Evolutionary conservation across 805 yeast species (phyloP).

Genomic region (Kuraishia capsulata): DNA sequence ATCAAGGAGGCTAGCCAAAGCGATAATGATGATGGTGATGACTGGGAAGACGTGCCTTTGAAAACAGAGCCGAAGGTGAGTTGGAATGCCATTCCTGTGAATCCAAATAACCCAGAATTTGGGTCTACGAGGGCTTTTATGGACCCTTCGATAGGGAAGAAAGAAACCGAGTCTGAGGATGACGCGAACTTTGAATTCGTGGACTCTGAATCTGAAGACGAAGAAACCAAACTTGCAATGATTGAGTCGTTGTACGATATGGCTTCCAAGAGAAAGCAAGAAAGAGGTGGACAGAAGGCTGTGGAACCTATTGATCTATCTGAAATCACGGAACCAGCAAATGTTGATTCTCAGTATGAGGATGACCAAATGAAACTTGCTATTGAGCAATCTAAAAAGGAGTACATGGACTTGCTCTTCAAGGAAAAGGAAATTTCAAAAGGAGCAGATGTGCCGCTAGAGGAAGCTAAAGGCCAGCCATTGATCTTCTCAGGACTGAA

Average conservation of each 20-base stretch:
- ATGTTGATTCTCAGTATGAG: conserved; percentile 3
- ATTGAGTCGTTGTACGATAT: conserved; percentile 22
- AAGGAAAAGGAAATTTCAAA: conserved; percentile 14
- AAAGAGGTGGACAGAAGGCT: neutral
- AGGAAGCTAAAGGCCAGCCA: neutral
- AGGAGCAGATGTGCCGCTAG: neutral
- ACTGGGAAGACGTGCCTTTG: conserved; percentile 66
- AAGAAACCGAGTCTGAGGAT: neutral
- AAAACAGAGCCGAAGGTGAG: conserved; percentile 18
- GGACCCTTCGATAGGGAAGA: conserved; percentile 2
- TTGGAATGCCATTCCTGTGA: neutral
- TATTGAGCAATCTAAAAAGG: conserved; percentile 35
- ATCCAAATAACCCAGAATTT: neutral
- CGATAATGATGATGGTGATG: conserved; percentile 37
- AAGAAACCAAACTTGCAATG: conserved; percentile 14
- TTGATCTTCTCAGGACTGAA: neutral
- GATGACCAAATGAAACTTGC: conserved; percentile 30
- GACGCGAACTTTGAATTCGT: neutral
- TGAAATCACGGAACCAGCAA: conserved; percentile 3
- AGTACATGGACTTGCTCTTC: conserved; percentile 21
- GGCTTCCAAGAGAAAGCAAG: conserved; percentile 10
- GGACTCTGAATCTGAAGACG: conserved; percentile 6
- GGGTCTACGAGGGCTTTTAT: conserved; percentile 1
- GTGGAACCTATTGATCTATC: too few species aligned
- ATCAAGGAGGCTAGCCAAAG: conserved; percentile 5